Conservation (phyloP, 2,329 filamentous ascomycete genomes). For the Rhynchosporium graminicola region DNA sequence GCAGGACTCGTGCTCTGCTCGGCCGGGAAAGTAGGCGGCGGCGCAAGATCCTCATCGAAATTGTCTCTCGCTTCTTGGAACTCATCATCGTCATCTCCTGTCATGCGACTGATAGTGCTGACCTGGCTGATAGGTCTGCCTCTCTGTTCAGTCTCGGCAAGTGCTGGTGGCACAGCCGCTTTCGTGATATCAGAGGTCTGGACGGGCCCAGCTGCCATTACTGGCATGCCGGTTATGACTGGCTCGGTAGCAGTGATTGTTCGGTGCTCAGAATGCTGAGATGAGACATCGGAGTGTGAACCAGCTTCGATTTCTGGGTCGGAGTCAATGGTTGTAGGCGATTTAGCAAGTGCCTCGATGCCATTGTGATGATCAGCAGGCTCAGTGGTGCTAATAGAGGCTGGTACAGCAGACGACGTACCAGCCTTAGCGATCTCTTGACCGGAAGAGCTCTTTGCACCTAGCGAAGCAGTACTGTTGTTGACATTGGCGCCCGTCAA, state of each 20-base stretch:
- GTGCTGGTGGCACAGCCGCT: not conserved
- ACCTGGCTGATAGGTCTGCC: constrained; percentile 17
- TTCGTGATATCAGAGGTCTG: not conserved
- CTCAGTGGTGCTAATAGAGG: not conserved
- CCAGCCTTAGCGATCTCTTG: constrained; percentile 27
- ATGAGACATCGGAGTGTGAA: not conserved
- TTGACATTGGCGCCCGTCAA: constrained; percentile 48
- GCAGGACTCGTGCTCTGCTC: constrained; percentile 52
- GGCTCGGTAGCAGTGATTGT: not conserved
- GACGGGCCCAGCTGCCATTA: not conserved
- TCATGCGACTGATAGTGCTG: constrained; percentile 23
- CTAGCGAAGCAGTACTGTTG: constrained; percentile 47
- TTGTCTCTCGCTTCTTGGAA: constrained; percentile 52
- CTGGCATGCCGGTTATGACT: constrained; percentile 11
- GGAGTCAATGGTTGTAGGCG: constrained; percentile 7
- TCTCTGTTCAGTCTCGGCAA: constrained; percentile 17
- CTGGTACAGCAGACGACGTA: not conserved
- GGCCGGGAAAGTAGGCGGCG: constrained; percentile 38
- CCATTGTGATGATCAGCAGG: not conserved
- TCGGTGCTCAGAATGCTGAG: not conserved
- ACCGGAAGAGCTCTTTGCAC: constrained; percentile 23
- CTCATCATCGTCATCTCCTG: constrained; percentile 43
- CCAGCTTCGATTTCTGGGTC: constrained; percentile 10
- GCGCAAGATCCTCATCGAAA: constrained; percentile 47
- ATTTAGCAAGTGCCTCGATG: constrained; percentile 5